Conservation (phyloP, 768 basidiomycete species). For the Tricholoma flavovirens region DNA sequence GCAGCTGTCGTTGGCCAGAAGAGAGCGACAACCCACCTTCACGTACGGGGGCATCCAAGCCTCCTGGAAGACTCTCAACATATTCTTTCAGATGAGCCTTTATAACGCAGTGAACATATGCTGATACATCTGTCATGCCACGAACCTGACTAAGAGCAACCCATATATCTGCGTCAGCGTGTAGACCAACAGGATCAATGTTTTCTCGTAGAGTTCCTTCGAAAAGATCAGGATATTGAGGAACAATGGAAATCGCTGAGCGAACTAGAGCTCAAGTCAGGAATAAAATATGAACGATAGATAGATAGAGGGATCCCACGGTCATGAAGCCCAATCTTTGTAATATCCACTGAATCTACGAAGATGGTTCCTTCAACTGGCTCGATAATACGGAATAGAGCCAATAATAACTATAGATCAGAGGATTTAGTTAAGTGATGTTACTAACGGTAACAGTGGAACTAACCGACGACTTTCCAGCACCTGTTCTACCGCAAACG, state of each 20-base stretch:
- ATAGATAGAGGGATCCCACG: slow-evolving; percentile 30
- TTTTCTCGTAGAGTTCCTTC: slow-evolving; percentile 79
- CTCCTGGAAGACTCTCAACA: slow-evolving; percentile 57
- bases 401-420: slow-evolving; percentile 47
- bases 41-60: slow-evolving; percentile 65
- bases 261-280: slow-evolving; percentile 43
- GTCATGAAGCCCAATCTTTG: slow-evolving; percentile 69
- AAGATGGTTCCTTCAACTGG: slow-evolving; percentile 58
- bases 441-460: neutral
- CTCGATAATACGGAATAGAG: slow-evolving; percentile 76
- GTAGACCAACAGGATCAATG: slow-evolving; percentile 76
- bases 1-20: slow-evolving; percentile 78
- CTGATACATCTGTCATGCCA: neutral
- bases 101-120: neutral
- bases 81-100: slow-evolving; percentile 67
- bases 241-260: slow-evolving; percentile 79
- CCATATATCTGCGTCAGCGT: slow-evolving; percentile 85
- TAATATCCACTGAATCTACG: slow-evolving; percentile 75
- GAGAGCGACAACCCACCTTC: slow-evolving; percentile 82
- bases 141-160: slow-evolving; percentile 64
- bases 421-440: neutral
- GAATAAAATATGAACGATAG: slow-evolving; percentile 1
- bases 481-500: slow-evolving; percentile 81
- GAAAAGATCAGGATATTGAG: slow-evolving; percentile 69
- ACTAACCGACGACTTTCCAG: slow-evolving; percentile 70